These are phyloP conservation scores for Penicillium sp. DNA, from an alignment of 2,329 filamentous ascomycete genomes.

Conservation along the genomic window DNA sequence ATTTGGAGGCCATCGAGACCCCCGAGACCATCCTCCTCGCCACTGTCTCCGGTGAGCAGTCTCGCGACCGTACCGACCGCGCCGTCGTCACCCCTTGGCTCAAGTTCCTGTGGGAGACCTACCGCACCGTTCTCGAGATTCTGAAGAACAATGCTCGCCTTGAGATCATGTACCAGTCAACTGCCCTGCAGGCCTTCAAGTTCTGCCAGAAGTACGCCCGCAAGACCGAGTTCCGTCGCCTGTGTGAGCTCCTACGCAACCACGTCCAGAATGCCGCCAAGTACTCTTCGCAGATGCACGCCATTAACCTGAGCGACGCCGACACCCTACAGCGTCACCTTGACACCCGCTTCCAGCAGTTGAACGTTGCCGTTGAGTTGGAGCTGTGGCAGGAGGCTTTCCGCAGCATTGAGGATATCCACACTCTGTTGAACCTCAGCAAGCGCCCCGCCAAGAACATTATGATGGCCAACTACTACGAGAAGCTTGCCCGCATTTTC, in stretches of 20 bases:
- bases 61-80: conserved; percentile 92
- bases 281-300: conserved; percentile 98
- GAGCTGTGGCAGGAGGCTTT: conserved; percentile 99
- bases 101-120: conserved; percentile 99
- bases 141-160: conserved; percentile 98
- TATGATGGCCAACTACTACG: conserved; percentile 99
- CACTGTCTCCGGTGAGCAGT: conserved; percentile 97
- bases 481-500: conserved; percentile 98
- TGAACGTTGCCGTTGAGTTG: conserved; percentile 96
- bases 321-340: conserved; percentile 96
- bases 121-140: conserved; percentile 96
- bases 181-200: conserved; percentile 95
- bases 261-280: conserved; percentile 99
- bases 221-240: conserved; percentile 98
- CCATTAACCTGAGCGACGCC: conserved; percentile 96
- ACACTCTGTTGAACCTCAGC: conserved; percentile 94
- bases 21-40: conserved; percentile 97
- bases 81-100: conserved; percentile 98
- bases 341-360: conserved; percentile 96
- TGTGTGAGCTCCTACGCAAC: conserved; percentile 96
- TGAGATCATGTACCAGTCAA: conserved; percentile 97
- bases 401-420: conserved; percentile 97
- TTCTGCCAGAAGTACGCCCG: conserved; percentile 98
- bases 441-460: conserved; percentile 97
- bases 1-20: conserved; percentile 94